Conservation (phyloP, 495 filamentous ascomycete species). For the Cudoniella acicularis region DNA sequence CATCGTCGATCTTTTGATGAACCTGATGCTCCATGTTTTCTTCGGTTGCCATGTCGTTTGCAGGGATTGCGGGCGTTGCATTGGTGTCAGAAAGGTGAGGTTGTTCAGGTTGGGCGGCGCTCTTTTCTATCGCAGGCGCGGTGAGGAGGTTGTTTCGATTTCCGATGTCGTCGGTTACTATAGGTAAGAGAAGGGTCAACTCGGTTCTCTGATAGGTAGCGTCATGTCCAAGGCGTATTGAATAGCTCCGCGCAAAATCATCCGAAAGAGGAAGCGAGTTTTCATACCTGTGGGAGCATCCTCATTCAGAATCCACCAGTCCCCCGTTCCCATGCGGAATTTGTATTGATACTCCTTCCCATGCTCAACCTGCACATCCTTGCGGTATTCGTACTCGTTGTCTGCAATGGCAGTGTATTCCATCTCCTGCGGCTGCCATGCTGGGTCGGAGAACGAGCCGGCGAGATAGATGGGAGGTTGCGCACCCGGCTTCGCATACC, state of each 20-base stretch:
- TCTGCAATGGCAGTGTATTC: conserved; percentile 38
- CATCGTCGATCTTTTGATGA: background rate
- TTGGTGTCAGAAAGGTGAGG: background rate
- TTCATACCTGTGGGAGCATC: conserved; percentile 44
- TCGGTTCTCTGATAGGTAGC: background rate
- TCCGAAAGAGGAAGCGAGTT: background rate
- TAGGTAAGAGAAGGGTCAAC: background rate
- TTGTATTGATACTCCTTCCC: conserved; percentile 62
- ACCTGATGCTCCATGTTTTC: background rate
- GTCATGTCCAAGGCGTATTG: background rate
- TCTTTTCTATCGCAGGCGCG: conserved; percentile 25
- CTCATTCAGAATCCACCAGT: conserved; percentile 66
- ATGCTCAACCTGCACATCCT: conserved; percentile 41
- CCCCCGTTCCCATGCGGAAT: conserved; percentile 57
- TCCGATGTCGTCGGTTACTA: conserved; percentile 51
- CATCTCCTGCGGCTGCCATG: conserved; percentile 63
- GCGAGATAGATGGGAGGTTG: conserved; percentile 61
- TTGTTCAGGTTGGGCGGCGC: background rate
- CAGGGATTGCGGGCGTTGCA: background rate
- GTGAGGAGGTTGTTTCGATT: conserved; percentile 57
- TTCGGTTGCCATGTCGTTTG: background rate
- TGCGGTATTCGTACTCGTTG: conserved; percentile 40
- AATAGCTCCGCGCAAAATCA: background rate
- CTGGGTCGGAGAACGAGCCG: conserved; percentile 59
- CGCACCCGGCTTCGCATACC: conserved; percentile 51